Conservation (phyloP, 768 basidiomycete species). For the Rhizopogon vinicolor region DNA sequence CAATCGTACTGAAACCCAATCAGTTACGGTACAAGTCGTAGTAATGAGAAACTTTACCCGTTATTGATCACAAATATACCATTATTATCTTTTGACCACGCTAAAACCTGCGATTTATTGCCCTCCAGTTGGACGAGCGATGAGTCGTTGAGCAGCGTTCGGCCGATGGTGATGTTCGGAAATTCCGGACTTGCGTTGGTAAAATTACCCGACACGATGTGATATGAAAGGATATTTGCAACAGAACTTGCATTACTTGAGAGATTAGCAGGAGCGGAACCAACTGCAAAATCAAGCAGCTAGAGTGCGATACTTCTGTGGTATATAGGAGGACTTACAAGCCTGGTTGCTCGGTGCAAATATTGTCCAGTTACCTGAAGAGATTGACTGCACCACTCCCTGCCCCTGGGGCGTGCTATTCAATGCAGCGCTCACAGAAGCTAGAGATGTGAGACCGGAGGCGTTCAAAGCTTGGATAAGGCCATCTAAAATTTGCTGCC, state of each 20-base stretch:
- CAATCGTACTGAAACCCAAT: constrained; percentile 16
- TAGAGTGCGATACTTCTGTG: background rate
- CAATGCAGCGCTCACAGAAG: constrained; percentile 33
- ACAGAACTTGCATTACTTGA: constrained; percentile 31
- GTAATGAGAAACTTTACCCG: constrained; percentile 24
- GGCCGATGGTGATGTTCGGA: constrained; percentile 59
- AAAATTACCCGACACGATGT: constrained; percentile 52
- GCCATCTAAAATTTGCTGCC: constrained; percentile 25
- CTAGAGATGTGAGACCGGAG: constrained; percentile 39
- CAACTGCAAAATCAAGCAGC: constrained; percentile 9
- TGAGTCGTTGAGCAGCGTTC: constrained; percentile 53
- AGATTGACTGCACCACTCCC: constrained; percentile 37
- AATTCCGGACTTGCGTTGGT: constrained; percentile 34
- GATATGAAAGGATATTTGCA: constrained; percentile 51
- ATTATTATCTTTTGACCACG: constrained; percentile 34
- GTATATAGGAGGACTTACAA: constrained; percentile 29
- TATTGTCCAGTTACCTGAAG: constrained; percentile 42
- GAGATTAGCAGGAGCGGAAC: constrained; percentile 27
- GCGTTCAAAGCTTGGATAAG: constrained; percentile 34
- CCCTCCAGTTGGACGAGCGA: constrained; percentile 52
- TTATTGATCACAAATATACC: constrained; percentile 48
- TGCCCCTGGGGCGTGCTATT: constrained; percentile 41
- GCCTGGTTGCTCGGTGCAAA: constrained; percentile 58
- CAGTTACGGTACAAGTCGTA: background rate
- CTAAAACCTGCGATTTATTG: constrained; percentile 51